Percentiles rank a stretch among this genome's conserved stretches.
These are phyloP conservation scores for Takakia lepidozioides DNA, from an alignment of 225 moss, liverwort and hornwort genomes.

Conservation along the genomic window DNA sequence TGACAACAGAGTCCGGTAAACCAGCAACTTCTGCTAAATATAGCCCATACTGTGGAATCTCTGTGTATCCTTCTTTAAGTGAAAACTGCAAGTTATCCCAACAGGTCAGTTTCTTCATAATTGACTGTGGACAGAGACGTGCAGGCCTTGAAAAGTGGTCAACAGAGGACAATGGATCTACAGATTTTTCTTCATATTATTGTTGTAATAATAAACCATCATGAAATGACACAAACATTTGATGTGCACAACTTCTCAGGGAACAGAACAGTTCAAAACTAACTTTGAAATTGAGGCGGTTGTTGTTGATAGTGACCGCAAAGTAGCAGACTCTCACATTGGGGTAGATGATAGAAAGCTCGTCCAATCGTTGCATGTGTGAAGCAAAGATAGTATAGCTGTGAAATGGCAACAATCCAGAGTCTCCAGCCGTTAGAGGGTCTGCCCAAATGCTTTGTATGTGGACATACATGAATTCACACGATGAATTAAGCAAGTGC, in stretches of 20 bases:
- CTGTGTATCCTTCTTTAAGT: constrained; percentile 67
- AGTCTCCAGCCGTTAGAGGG: too few relatives aligned
- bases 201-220: too few relatives aligned
- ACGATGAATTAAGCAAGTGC: too few relatives aligned
- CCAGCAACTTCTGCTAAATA: constrained; percentile 78
- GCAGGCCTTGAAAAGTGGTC: neutral
- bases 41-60: constrained; percentile 78
- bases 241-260: too few relatives aligned
- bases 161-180: constrained; percentile 1
- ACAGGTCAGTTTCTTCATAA: too few relatives aligned
- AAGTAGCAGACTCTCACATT: constrained; percentile 72
- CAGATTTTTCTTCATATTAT: too few relatives aligned
- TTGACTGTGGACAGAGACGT: too few relatives aligned
- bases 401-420: constrained; percentile 7
- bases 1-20: constrained; percentile 50
- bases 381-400: constrained; percentile 95
- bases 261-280: too few relatives aligned
- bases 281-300: constrained; percentile 83
- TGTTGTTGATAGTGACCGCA: constrained; percentile 46
- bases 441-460: too few relatives aligned
- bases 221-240: constrained; percentile 4
- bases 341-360: constrained; percentile 69
- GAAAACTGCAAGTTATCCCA: constrained; percentile 68
- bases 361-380: constrained; percentile 71
- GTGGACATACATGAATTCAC: too few relatives aligned